Evolutionary conservation across 108 stramenopile species (phyloP).

Genomic region (Pseudonitzschia delicatissima): DNA sequence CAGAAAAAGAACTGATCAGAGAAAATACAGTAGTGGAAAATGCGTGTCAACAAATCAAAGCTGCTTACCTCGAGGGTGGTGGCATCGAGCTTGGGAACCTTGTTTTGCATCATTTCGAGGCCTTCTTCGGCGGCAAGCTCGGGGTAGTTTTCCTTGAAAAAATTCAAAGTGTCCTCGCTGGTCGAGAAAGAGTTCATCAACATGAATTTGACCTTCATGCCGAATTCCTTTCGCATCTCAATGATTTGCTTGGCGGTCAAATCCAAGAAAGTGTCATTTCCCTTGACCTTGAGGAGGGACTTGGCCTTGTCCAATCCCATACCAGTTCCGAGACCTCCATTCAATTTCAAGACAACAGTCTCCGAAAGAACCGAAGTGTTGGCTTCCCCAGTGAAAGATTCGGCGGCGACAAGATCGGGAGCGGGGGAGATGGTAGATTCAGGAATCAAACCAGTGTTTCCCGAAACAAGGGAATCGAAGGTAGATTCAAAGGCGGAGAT

Average conservation of each 20-base stretch:
- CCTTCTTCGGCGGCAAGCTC: constrained; percentile 87
- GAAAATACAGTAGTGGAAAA: background rate
- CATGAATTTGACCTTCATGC: constrained; percentile 96
- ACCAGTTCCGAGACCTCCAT: constrained; percentile 98
- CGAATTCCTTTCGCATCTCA: constrained; percentile 88
- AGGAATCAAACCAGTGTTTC: constrained; percentile 95
- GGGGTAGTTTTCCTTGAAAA: constrained; percentile 86
- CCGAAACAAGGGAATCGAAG: constrained; percentile 86
- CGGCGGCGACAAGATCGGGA: constrained; percentile 84
- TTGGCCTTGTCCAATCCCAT: constrained; percentile 99
- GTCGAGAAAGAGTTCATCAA: constrained; percentile 99
- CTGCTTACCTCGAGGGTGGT: constrained; percentile 73
- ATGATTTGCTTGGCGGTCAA: constrained; percentile 98
- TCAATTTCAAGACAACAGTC: constrained; percentile 98
- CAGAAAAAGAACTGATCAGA: background rate
- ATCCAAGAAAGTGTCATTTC: constrained; percentile 97
- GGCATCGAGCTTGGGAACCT: constrained; percentile 97
- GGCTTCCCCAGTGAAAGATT: constrained; percentile 45
- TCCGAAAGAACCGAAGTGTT: constrained; percentile 79
- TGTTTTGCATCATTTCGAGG: constrained; percentile 98
- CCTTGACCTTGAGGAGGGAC: constrained; percentile 95
- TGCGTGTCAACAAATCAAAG: background rate
- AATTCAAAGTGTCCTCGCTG: constrained; percentile 91
- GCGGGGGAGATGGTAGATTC: constrained; percentile 91
- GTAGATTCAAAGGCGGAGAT: constrained; percentile 90